Percentiles rank a stretch among this genome's conserved stretches.
These are phyloP conservation scores for Pythium insidiosum DNA, from an alignment of 352 stramenopile species.

Conservation along the genomic window DNA sequence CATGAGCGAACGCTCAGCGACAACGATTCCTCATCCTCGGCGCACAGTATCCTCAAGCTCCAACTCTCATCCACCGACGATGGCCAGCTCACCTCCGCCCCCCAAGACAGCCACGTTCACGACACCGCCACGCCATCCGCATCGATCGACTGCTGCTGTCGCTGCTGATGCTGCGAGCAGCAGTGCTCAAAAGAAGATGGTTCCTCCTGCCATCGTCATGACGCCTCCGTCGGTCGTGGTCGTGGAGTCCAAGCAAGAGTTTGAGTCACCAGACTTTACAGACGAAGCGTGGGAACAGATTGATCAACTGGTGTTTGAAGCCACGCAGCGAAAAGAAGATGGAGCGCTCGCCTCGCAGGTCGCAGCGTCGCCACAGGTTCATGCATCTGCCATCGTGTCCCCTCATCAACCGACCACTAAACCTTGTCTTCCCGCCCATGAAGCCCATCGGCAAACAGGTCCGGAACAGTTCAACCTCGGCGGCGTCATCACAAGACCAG, in stretches of 20 bases:
- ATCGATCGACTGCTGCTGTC: too few relatives aligned
- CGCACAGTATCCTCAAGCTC: too few relatives aligned
- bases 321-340: constrained; percentile 26
- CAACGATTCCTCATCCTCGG: not conserved
- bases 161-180: too few relatives aligned
- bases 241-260: constrained; percentile 23
- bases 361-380: constrained; percentile 16
- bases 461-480: not conserved
- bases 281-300: constrained; percentile 72
- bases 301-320: constrained; percentile 60
- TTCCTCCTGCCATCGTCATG: not conserved
- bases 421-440: constrained; percentile 15
- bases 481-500: not conserved
- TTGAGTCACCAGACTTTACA: constrained; percentile 55
- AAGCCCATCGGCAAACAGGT: constrained; percentile 9
- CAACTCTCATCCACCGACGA: too few relatives aligned
- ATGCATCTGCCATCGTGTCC: constrained; percentile 11
- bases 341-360: constrained; percentile 7
- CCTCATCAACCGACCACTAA: constrained; percentile 10
- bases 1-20: not conserved
- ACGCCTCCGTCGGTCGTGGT: not conserved
- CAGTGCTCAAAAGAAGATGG: constrained; percentile 1
- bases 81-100: not conserved
- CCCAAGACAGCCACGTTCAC: not conserved
- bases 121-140: constrained; percentile 7